Evolutionary conservation across 495 filamentous ascomycete species (phyloP).

Genomic region (Daldinia vernicosa): DNA sequence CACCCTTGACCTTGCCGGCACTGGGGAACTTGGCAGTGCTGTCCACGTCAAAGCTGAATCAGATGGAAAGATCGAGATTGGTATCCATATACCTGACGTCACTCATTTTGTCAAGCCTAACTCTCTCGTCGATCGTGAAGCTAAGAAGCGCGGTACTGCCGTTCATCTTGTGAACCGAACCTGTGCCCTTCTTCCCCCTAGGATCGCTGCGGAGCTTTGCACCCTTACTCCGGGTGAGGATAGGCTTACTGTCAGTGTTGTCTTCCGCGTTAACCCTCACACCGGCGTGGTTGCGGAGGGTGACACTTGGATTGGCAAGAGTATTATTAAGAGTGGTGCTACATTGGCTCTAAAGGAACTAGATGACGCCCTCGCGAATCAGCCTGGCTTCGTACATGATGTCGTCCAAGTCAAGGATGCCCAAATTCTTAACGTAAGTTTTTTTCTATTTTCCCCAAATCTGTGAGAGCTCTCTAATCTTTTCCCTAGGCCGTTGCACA

Average conservation of each 20-base stretch:
- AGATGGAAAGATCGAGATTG: conserved; percentile 90
- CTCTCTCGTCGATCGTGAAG: conserved; percentile 95
- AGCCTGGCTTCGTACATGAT: conserved; percentile 64
- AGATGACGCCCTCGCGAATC: conserved; percentile 75
- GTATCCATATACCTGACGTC: conserved; percentile 94
- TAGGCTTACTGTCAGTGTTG: conserved; percentile 88
- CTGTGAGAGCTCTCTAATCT: conserved; percentile 43
- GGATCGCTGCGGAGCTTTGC: conserved; percentile 85
- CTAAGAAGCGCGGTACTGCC: conserved; percentile 96
- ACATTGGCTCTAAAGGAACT: conserved; percentile 86
- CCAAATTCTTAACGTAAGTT: conserved; percentile 74
- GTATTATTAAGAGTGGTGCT: conserved; percentile 87
- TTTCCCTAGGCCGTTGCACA: conserved; percentile 70
- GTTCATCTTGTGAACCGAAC: conserved; percentile 92
- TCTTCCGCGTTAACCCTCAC: conserved; percentile 84
- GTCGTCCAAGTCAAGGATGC: conserved; percentile 74
- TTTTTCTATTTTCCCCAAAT: neutral
- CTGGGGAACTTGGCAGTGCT: conserved; percentile 87
- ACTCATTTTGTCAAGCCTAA: conserved; percentile 97
- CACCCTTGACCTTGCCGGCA: conserved; percentile 86
- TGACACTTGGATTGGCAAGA: conserved; percentile 92
- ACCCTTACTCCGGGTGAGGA: conserved; percentile 87
- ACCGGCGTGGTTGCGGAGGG: conserved; percentile 81
- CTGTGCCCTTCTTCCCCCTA: conserved; percentile 89
- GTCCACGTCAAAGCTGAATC: conserved; percentile 85